Evolutionary conservation across 139 green algal species (phyloP).

Genomic region (Coelastrella sp.): DNA sequence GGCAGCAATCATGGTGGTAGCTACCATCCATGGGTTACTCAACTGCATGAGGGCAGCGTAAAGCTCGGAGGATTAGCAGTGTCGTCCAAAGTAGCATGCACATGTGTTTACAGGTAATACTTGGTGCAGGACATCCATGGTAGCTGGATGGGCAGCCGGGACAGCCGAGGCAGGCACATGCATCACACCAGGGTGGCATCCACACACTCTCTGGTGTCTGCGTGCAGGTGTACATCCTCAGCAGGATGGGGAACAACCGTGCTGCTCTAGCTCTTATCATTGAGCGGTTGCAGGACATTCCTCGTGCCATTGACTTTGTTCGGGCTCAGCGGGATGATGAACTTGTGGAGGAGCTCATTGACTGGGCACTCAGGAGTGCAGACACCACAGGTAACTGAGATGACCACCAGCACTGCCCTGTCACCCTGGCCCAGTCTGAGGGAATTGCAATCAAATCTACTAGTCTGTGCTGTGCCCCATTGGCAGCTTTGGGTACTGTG

Average conservation of each 20-base stretch:
- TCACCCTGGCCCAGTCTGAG: too few species aligned
- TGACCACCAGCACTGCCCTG: too few species aligned
- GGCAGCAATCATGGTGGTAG: too few species aligned
- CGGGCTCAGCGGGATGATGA: conserved; percentile 87
- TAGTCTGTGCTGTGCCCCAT: neutral
- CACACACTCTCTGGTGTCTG: neutral
- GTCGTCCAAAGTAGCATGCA: neutral
- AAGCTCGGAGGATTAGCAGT: too few species aligned
- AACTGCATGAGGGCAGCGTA: too few species aligned
- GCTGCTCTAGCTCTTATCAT: conserved; percentile 93
- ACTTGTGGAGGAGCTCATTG: conserved; percentile 93
- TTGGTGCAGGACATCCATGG: too few species aligned
- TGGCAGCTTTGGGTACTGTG: neutral
- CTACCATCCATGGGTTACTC: too few species aligned
- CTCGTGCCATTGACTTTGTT: conserved; percentile 94
- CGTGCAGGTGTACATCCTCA: conserved; percentile 85
- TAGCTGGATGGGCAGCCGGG: too few species aligned
- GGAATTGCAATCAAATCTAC: neutral
- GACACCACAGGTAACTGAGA: conserved; percentile 72
- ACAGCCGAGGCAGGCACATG: too few species aligned
- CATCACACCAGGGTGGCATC: too few species aligned
- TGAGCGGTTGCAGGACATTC: conserved; percentile 85
- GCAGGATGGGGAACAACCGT: conserved; percentile 86
- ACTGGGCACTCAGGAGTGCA: conserved; percentile 73
- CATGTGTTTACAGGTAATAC: too few species aligned